Evolutionary conservation across 306 rosid genomes (phyloP).

Genomic region (Purshia tridentata): DNA sequence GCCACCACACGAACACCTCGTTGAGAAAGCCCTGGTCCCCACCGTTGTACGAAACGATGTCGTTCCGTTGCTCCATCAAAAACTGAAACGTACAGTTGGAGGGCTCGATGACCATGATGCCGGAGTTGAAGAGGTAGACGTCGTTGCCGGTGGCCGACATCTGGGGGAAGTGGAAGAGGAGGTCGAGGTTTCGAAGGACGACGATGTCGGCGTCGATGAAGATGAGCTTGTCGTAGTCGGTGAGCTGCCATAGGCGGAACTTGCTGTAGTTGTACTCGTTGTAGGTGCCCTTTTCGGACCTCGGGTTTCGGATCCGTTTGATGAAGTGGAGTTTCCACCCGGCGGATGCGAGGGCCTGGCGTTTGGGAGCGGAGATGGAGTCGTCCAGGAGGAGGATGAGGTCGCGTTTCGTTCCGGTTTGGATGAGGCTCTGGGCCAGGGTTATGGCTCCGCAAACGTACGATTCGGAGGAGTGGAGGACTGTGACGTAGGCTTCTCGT

Average conservation of each 20-base stretch:
- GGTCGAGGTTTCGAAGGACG: slow-evolving; percentile 75
- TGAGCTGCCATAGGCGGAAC: slow-evolving; percentile 90
- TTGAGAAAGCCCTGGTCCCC: slow-evolving; percentile 93
- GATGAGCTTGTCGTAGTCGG: slow-evolving; percentile 65
- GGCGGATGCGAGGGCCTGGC: slow-evolving; percentile 45
- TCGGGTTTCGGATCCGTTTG: slow-evolving; percentile 73
- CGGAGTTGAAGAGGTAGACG: slow-evolving; percentile 79
- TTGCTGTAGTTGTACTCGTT: slow-evolving; percentile 97
- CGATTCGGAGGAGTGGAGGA: slow-evolving; percentile 68
- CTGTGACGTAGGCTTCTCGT: slow-evolving; percentile 85
- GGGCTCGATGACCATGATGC: slow-evolving; percentile 89
- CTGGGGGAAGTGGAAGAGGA: slow-evolving; percentile 84
- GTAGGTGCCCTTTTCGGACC: slow-evolving; percentile 59
- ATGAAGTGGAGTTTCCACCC: slow-evolving; percentile 81
- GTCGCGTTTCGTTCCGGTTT: slow-evolving; percentile 74
- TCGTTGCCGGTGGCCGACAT: slow-evolving; percentile 89
- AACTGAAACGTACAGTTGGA: slow-evolving; percentile 72
- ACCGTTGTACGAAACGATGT: slow-evolving; percentile 78
- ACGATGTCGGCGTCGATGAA: slow-evolving; percentile 86
- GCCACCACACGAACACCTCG: slow-evolving; percentile 99
- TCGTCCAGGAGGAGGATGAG: slow-evolving; percentile 73
- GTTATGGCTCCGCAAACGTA: slow-evolving; percentile 93
- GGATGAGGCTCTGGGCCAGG: slow-evolving; percentile 71
- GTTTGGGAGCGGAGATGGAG: slow-evolving; percentile 58
- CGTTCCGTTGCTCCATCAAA: slow-evolving; percentile 49